phyloP scores from a whole-genome alignment of 2,329 filamentous ascomycete genomes.

The Diaporthe batatas region DNA sequence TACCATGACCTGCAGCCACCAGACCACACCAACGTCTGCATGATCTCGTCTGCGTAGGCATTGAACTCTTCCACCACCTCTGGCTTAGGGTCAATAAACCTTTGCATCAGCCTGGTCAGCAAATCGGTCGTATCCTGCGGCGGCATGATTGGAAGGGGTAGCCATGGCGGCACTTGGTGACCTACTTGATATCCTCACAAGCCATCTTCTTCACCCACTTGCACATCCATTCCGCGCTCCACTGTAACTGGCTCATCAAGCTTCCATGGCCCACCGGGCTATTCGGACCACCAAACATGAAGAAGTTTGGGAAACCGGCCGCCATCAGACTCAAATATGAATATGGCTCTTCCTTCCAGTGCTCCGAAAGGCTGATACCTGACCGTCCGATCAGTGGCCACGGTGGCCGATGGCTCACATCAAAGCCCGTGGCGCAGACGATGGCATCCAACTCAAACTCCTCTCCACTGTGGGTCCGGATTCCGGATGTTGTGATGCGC shows the following conservation, averaged over 20 bases:
- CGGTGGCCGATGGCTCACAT: slow-evolving; percentile 67
- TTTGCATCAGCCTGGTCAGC: background rate
- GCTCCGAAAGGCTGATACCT: slow-evolving; percentile 63
- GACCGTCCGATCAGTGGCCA: slow-evolving; percentile 68
- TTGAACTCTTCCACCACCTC: slow-evolving; percentile 37
- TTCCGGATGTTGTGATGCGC: slow-evolving; percentile 67
- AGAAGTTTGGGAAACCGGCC: slow-evolving; percentile 74
- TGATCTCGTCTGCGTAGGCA: slow-evolving; percentile 34
- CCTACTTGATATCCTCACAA: slow-evolving; percentile 37
- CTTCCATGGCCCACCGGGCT: slow-evolving; percentile 25
- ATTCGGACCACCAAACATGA: slow-evolving; percentile 48
- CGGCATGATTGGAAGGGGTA: too few species aligned
- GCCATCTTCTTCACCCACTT: slow-evolving; percentile 38
- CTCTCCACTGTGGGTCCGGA: slow-evolving; percentile 67
- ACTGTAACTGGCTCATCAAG: slow-evolving; percentile 29
- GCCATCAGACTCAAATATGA: slow-evolving; percentile 74
- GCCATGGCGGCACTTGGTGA: background rate
- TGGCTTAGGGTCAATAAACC: slow-evolving; percentile 35
- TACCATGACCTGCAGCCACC: slow-evolving; percentile 39
- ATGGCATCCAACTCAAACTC: slow-evolving; percentile 70
- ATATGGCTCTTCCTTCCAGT: slow-evolving; percentile 72
- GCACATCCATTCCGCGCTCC: slow-evolving; percentile 32
- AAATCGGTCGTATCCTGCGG: background rate
- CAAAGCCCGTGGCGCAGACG: slow-evolving; percentile 75
- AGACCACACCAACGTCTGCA: slow-evolving; percentile 36